Percentiles rank a stretch among this genome's conserved stretches.
Evolutionary conservation across 2,329 filamentous ascomycete species (phyloP).

Genomic region (Davidsoniella virescens): DNA sequence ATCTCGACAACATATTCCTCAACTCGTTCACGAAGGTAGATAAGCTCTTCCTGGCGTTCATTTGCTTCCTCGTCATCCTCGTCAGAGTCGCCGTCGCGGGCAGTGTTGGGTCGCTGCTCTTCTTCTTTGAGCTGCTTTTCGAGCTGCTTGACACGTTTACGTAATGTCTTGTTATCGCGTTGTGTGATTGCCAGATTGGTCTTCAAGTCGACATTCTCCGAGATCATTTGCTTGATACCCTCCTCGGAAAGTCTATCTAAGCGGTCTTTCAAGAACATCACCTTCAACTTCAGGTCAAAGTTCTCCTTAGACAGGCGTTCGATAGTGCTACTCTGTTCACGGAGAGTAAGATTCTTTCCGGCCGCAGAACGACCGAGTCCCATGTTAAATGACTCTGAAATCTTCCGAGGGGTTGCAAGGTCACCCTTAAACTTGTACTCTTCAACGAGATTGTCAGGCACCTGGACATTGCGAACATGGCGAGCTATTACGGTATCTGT

Average conservation of each 20-base stretch:
- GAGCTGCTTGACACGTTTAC: slow-evolving; percentile 67
- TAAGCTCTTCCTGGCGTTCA: slow-evolving; percentile 70
- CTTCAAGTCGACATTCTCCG: slow-evolving; percentile 89
- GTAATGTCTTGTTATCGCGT: slow-evolving; percentile 74
- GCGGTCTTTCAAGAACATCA: slow-evolving; percentile 90
- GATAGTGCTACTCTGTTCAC: slow-evolving; percentile 95
- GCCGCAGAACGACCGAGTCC: slow-evolving; percentile 28
- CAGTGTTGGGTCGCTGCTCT: slow-evolving; percentile 41
- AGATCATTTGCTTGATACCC: slow-evolving; percentile 94
- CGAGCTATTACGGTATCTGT: slow-evolving; percentile 81
- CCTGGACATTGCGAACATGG: slow-evolving; percentile 77
- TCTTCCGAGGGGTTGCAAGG: slow-evolving; percentile 40
- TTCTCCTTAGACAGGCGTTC: slow-evolving; percentile 95
- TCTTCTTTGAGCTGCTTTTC: slow-evolving; percentile 63
- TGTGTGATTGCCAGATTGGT: slow-evolving; percentile 77
- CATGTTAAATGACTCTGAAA: slow-evolving; percentile 34
- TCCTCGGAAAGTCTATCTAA: slow-evolving; percentile 89
- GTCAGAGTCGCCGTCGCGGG: slow-evolving; percentile 37
- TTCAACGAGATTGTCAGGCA: slow-evolving; percentile 72
- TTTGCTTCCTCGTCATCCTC: slow-evolving; percentile 45
- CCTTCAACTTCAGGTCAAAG: slow-evolving; percentile 91
- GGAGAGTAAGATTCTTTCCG: slow-evolving; percentile 65
- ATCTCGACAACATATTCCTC: slow-evolving; percentile 74
- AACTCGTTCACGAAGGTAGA: slow-evolving; percentile 69
- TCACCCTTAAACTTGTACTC: slow-evolving; percentile 68